Evolutionary conservation across 2,329 filamentous ascomycete species (phyloP).

Genomic region (Hypoxylon sp.): DNA sequence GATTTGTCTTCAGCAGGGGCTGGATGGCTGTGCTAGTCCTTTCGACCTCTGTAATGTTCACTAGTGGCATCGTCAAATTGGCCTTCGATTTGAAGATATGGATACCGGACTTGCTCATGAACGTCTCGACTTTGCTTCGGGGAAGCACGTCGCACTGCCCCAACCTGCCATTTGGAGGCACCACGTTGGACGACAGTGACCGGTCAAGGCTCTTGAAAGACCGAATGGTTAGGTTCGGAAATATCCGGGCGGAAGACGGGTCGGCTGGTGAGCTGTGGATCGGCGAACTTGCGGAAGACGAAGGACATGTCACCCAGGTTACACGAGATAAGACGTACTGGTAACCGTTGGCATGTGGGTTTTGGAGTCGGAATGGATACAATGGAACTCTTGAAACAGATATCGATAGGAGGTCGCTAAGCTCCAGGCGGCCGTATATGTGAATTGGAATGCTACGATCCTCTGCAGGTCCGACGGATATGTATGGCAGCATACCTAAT

Average conservation of each 20-base stretch:
- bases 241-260: conserved; percentile 13
- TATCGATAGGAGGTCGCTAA: neutral
- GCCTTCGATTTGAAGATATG: conserved; percentile 6
- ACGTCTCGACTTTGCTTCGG: conserved; percentile 19
- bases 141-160: conserved; percentile 8
- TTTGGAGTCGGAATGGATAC: neutral
- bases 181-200: conserved; percentile 17
- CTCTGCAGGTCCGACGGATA: neutral
- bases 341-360: neutral
- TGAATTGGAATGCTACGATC: neutral
- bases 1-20: conserved; percentile 8
- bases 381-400: neutral
- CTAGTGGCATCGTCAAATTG: conserved; percentile 13
- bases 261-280: conserved; percentile 20
- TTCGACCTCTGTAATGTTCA: conserved; percentile 17
- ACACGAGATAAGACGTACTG: neutral
- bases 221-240: conserved; percentile 9
- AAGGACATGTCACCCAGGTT: conserved; percentile 2
- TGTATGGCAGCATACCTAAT: no score
- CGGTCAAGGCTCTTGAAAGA: conserved; percentile 13
- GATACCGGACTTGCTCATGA: conserved; percentile 30
- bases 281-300: conserved; percentile 10
- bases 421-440: neutral
- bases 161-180: conserved; percentile 10
- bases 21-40: conserved; percentile 14